Evolutionary conservation across 2,329 filamentous ascomycete genomes (phyloP), one percentile per base, ranked within the genome.

Genomic region (Tolypocladium ovalisporum): DNA sequence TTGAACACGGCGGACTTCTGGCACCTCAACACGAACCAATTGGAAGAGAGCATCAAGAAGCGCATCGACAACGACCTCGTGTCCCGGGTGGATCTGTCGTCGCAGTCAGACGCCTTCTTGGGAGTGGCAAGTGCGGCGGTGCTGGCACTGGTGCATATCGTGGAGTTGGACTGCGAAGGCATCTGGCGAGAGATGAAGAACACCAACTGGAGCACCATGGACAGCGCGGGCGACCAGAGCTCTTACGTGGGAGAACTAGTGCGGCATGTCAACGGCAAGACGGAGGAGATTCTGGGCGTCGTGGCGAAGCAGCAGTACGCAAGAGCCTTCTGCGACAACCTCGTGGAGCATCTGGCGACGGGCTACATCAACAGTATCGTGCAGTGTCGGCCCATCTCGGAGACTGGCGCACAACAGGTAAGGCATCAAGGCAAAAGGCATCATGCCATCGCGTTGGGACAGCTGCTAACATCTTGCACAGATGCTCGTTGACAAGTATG

Each of bases 1-100:
- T 78, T 99, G 53, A 99, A 99, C 69, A 97, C 94, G 1, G 93
- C 94, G 0, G 94, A 99, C 68, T 99, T 97, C 71, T 99, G 94
- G 82, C 93, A 97, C 68, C 85, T 84, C 32, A 97, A 96, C 35
- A 94, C 91, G 54, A 91, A 86, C 53, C 93, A 97, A 68, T 79
- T 99, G 1, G 93, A 97, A 70, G 92, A 97, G 66, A 96, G 89
- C 71, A 92, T 99, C 71, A 93, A 90, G 73, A 87, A 89, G 65
- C 85, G 91, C 12, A 91, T 99, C 61, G 94, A 97, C 62, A 79
- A 83, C 52, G 88, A 91, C 2, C 77, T 96, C 39, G 83, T 83
- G 19, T 75, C 84, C 35, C 85, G 84, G 61, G 88, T 99, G 8
- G 93, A 97, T 70, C 75, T 99, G 24, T 92, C 96, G 56, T 93